Evolutionary conservation across 192 early-diverging fungal genomes (phyloP).

Genomic region (Chytriomyces sp.): DNA sequence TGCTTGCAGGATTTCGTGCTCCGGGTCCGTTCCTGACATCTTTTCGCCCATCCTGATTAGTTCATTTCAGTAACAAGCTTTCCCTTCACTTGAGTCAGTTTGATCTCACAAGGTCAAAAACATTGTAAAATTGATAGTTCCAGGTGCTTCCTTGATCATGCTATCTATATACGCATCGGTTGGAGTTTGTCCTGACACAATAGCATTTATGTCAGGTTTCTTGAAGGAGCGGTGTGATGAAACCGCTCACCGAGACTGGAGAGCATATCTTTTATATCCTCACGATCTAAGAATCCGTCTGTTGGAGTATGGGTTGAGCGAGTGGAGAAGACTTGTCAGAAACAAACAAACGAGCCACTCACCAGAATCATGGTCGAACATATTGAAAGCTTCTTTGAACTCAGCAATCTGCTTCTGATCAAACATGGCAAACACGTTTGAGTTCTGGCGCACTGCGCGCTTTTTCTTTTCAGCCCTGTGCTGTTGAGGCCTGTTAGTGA

Average conservation of each 20-base stretch:
- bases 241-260: conserved; percentile 67
- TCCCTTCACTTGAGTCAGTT: neutral
- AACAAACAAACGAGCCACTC: neutral
- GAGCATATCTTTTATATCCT: conserved; percentile 91
- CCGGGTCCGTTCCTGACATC: conserved; percentile 87
- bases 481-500: too few relatives aligned
- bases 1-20: conserved; percentile 85
- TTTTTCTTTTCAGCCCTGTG: conserved; percentile 85
- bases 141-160: conserved; percentile 86
- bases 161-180: conserved; percentile 82
- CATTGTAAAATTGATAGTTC: conserved; percentile 92
- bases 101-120: conserved; percentile 76
- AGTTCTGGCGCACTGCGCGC: conserved; percentile 89
- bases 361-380: conserved; percentile 86
- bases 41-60: conserved; percentile 79
- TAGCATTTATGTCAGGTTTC: neutral
- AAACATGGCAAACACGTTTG: conserved; percentile 98
- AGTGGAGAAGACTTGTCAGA: neutral
- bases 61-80: neutral
- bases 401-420: conserved; percentile 93
- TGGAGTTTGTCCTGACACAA: conserved; percentile 60
- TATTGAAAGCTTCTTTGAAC: conserved; percentile 95
- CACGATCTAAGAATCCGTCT: conserved; percentile 89
- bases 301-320: too few relatives aligned
- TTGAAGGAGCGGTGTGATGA: neutral